phyloP scores from a whole-genome alignment of 345 rosid species.

The Hypericum perforatum region DNA sequence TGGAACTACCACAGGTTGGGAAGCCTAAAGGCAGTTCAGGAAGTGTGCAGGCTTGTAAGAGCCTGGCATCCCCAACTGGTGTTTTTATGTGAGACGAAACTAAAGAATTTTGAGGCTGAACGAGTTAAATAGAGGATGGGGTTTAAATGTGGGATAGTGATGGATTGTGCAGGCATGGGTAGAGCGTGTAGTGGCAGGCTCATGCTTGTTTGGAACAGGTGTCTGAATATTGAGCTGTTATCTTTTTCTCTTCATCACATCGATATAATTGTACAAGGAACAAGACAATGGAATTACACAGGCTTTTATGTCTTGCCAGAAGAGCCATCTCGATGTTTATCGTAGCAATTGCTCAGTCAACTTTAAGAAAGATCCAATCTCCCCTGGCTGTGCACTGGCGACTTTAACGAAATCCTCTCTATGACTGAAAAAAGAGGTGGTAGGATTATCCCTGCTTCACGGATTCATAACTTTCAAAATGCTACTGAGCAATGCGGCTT shows the following conservation, averaged over 20 bases:
- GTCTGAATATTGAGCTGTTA: neutral
- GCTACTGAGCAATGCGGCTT: neutral
- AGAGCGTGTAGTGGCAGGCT: no score
- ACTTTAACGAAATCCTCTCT: neutral
- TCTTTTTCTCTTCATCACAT: neutral
- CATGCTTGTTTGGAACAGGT: neutral
- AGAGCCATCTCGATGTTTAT: neutral
- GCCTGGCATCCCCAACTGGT: neutral
- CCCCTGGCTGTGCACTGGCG: no score
- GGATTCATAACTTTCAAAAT: no score
- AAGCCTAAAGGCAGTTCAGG: neutral
- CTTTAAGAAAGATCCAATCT: no score
- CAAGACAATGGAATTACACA: neutral
- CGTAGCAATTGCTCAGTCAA: neutral
- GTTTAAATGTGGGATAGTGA: neutral
- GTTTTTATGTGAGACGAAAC: neutral
- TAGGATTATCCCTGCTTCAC: neutral
- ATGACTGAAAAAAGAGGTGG: neutral
- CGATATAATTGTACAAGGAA: neutral
- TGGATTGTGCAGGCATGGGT: neutral
- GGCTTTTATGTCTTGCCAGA: no score
- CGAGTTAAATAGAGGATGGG: neutral
- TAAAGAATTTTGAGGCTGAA: no score
- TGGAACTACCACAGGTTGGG: neutral
- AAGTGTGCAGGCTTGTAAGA: neutral